phyloP scores from a whole-genome alignment of 805 yeast genomes.

The Candida silvicultrix region DNA sequence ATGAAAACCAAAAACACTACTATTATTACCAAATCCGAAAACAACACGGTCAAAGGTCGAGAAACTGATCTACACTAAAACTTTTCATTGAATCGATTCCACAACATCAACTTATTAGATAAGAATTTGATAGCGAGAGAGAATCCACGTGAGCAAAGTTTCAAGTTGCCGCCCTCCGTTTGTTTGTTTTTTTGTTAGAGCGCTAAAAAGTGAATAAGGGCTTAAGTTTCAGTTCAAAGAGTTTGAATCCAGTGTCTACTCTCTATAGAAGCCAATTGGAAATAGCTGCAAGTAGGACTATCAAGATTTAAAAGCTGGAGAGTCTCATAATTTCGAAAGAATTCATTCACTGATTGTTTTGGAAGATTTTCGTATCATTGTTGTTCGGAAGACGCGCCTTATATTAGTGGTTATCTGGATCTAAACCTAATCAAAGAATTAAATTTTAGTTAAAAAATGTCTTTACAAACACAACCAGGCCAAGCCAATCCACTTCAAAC shows the following conservation, averaged over 20 bases:
- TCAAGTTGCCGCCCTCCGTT: conserved; percentile 41
- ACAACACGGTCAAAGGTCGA: not conserved
- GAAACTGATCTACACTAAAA: conserved; percentile 40
- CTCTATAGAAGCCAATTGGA: too few relatives aligned
- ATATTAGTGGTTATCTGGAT: conserved; percentile 27
- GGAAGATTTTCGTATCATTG: too few relatives aligned
- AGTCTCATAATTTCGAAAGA: too few relatives aligned
- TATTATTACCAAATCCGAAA: too few relatives aligned
- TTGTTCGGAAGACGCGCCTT: conserved; percentile 38
- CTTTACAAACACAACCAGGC: not conserved
- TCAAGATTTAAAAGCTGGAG: too few relatives aligned
- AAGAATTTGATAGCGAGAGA: not conserved
- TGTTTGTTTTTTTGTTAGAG: too few relatives aligned
- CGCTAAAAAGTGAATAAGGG: too few relatives aligned
- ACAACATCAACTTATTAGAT: not conserved
- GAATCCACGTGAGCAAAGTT: conserved; percentile 41
- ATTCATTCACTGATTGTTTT: too few relatives aligned
- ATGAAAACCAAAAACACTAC: not conserved
- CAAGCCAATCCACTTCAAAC: not conserved
- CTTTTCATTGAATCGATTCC: conserved; percentile 50
- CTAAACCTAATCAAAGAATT: not conserved
- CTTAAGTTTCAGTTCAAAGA: too few relatives aligned
- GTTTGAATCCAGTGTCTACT: too few relatives aligned
- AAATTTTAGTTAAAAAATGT: not conserved
- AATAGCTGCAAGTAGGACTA: too few relatives aligned